Percentiles rank a stretch among this genome's conserved stretches.
Conservation (phyloP, 179 eudicot genomes). For the Heliamphora pulchella region DNA sequence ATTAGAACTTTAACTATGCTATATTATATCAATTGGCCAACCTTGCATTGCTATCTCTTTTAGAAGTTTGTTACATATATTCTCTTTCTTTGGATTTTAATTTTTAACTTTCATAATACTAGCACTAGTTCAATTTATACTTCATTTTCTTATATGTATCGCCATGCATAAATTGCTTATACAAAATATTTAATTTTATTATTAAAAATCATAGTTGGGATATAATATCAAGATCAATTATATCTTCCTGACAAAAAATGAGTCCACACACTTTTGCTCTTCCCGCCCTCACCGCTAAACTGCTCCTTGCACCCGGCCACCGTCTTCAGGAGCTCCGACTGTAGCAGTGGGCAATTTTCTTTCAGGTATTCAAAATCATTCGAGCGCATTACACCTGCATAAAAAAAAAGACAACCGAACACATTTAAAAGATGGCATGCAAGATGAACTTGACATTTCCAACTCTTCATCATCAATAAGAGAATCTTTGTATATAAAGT, state of each 20-base stretch:
- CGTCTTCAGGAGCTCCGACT: constrained; percentile 55
- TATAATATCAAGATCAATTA: too few species aligned
- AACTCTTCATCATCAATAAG: constrained; percentile 55
- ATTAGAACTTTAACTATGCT: too few species aligned
- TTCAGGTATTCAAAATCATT: constrained; percentile 59
- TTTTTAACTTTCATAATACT: too few species aligned
- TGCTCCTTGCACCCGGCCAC: constrained; percentile 29
- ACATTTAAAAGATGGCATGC: constrained; percentile 13
- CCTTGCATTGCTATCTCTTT: too few species aligned
- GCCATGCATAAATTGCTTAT: too few species aligned
- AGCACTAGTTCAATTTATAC: too few species aligned
- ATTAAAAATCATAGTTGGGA: too few species aligned
- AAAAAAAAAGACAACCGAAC: not conserved
- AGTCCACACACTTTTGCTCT: constrained; percentile 28
- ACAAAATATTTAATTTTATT: too few species aligned
- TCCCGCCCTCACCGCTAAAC: constrained; percentile 20
- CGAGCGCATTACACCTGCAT: constrained; percentile 52
- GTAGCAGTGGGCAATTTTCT: constrained; percentile 50
- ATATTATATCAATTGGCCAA: too few species aligned
- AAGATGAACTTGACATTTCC: constrained; percentile 43
- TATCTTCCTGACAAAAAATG: constrained; percentile 12
- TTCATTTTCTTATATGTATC: too few species aligned
- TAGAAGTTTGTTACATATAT: too few species aligned
- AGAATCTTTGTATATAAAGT: constrained; percentile 74
- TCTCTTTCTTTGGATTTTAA: too few species aligned